phyloP scores from a whole-genome alignment of 192 early-diverging fungal genomes.

The Backusella parvicylindrica region DNA sequence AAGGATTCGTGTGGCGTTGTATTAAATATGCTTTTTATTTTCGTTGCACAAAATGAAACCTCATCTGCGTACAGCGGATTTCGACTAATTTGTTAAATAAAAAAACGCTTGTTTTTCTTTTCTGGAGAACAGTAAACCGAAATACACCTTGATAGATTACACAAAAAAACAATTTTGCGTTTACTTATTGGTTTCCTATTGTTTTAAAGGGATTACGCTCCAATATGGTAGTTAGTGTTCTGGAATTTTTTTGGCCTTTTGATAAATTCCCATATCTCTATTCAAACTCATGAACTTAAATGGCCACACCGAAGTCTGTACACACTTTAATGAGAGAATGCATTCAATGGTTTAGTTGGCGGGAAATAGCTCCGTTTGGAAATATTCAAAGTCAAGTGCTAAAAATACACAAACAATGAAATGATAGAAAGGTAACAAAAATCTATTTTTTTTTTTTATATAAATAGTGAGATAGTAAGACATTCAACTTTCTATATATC shows the following conservation, averaged over 20 bases:
- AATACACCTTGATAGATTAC: not conserved
- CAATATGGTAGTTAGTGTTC: not conserved
- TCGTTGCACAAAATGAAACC: not conserved
- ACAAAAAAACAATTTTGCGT: not conserved
- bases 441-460: not conserved
- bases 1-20: not conserved
- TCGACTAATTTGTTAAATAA: not conserved
- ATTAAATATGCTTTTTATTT: not conserved
- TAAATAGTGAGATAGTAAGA: not conserved
- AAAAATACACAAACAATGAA: conserved; percentile 2
- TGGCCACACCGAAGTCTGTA: conserved; percentile 2
- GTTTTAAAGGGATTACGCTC: not conserved
- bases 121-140: not conserved
- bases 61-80: not conserved
- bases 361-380: conserved; percentile 2
- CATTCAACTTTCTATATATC: not conserved
- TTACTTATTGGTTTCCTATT: not conserved
- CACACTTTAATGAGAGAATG: not conserved
- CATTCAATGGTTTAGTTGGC: not conserved
- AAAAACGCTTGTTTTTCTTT: not conserved
- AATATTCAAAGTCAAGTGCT: conserved; percentile 5
- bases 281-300: not conserved
- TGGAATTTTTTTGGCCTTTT: not conserved
- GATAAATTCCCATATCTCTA: not conserved
- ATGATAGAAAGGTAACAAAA: not conserved